Conservation (phyloP, 768 basidiomycete genomes). For the Psilocybe subaeruginosa region DNA sequence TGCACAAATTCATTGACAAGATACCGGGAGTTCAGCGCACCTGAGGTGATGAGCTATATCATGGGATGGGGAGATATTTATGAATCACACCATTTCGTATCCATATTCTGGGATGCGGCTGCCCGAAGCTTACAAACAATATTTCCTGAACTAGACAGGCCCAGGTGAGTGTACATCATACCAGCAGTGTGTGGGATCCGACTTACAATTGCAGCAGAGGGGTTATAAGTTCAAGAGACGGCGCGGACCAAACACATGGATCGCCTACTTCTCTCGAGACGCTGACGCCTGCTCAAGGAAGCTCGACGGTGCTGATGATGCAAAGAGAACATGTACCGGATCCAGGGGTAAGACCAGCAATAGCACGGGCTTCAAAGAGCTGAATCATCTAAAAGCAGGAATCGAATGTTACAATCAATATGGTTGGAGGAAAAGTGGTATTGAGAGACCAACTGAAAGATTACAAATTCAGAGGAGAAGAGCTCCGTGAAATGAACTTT, state of each 20-base stretch:
- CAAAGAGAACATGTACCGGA: no score
- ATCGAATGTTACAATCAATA: not conserved
- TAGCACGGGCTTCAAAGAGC: no score
- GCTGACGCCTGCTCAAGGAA: no score
- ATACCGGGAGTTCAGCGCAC: constrained; percentile 39
- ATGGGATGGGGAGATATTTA: constrained; percentile 46
- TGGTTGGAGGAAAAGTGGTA: not conserved
- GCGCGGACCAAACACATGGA: no score
- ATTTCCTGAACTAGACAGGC: not conserved
- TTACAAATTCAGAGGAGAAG: constrained; percentile 17
- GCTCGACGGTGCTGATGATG: no score
- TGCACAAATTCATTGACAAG: constrained; percentile 34
- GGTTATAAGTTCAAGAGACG: no score
- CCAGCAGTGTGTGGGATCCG: no score
- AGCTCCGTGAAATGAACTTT: constrained; percentile 22
- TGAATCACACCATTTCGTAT: constrained; percentile 36
- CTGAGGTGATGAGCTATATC: constrained; percentile 38
- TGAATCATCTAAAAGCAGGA: no score
- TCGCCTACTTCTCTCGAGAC: no score
- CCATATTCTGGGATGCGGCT: constrained; percentile 34
- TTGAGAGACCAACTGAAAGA: not conserved
- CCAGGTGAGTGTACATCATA: constrained; percentile 10
- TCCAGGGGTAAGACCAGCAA: not conserved
- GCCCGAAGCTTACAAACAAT: not conserved
- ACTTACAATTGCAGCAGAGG: no score